A percentile compares a stretch with the other conserved stretches of the same genome.
Evolutionary conservation across 2,329 filamentous ascomycete genomes (phyloP).

Genomic region (Fusarium pseudograminearum): DNA sequence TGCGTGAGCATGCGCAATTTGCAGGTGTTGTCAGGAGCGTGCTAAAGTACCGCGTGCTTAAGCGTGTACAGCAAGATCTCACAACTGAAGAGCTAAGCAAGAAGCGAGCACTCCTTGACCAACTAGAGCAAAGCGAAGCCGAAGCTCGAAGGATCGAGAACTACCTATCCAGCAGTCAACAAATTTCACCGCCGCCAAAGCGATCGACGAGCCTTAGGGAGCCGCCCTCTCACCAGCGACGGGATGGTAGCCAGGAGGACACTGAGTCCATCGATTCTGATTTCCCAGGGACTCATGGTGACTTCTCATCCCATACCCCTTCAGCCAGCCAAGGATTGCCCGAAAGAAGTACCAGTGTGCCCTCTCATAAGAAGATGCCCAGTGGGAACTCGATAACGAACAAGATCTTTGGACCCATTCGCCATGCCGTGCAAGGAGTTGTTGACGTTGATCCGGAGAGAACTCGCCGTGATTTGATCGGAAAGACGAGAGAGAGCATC

Average conservation of each 20-base stretch:
- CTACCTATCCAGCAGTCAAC: constrained; percentile 82
- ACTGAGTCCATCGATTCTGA: constrained; percentile 95
- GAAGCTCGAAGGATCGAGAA: constrained; percentile 95
- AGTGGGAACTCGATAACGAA: constrained; percentile 92
- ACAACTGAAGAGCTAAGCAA: constrained; percentile 92
- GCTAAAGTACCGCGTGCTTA: constrained; percentile 88
- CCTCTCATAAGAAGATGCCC: constrained; percentile 78
- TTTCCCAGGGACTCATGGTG: constrained; percentile 89
- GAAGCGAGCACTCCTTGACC: constrained; percentile 84
- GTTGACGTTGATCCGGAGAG: constrained; percentile 96
- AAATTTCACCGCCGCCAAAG: constrained; percentile 69
- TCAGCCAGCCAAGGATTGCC: constrained; percentile 80
- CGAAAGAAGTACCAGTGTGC: constrained; percentile 60
- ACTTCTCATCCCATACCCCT: constrained; percentile 71
- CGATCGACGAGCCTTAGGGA: constrained; percentile 74
- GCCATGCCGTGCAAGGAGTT: constrained; percentile 94
- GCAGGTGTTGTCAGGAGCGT: constrained; percentile 92
- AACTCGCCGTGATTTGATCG: constrained; percentile 91
- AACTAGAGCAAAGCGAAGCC: constrained; percentile 91
- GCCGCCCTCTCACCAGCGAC: constrained; percentile 60
- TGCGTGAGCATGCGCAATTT: constrained; percentile 98
- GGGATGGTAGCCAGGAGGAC: constrained; percentile 75
- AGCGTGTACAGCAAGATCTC: constrained; percentile 97
- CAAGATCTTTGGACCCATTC: constrained; percentile 95
- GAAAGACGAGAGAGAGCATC: constrained; percentile 92